Evolutionary conservation across 371 early-diverging fungal species (phyloP).

Genomic region (Mucor velutinosus): DNA sequence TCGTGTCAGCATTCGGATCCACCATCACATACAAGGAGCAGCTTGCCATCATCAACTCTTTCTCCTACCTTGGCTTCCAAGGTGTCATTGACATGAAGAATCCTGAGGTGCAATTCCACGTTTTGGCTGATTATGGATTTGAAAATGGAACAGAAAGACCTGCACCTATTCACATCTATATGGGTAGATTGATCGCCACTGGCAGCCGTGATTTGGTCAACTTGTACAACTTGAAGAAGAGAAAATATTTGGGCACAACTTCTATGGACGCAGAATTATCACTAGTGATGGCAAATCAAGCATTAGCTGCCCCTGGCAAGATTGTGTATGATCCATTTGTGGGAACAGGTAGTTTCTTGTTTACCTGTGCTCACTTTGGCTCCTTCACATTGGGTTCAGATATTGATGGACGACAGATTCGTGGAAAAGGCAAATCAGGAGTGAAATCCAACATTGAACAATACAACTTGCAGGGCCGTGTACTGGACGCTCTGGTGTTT

Average conservation of each 20-base stretch:
- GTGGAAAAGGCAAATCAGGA: conserved; percentile 75
- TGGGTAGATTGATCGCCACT: conserved; percentile 71
- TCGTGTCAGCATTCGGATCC: conserved; percentile 74
- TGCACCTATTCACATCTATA: conserved; percentile 62
- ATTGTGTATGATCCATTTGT: conserved; percentile 97
- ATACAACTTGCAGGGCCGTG: conserved; percentile 72
- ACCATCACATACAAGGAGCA: conserved; percentile 74
- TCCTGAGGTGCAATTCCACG: conserved; percentile 78
- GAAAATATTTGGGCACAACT: conserved; percentile 93
- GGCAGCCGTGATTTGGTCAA: conserved; percentile 78
- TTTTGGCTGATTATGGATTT: conserved; percentile 76
- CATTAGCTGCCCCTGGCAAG: conserved; percentile 74
- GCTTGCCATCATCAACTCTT: conserved; percentile 72
- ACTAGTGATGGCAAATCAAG: conserved; percentile 95
- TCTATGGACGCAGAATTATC: conserved; percentile 98
- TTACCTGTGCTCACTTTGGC: conserved; percentile 94
- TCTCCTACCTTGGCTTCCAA: conserved; percentile 31
- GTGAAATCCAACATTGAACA: conserved; percentile 79
- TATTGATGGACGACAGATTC: conserved; percentile 96
- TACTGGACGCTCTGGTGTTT: conserved; percentile 83
- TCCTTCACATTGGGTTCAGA: conserved; percentile 92
- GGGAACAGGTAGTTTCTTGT: conserved; percentile 92
- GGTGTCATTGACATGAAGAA: conserved; percentile 75
- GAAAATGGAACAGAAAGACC: conserved; percentile 40
- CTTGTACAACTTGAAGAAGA: conserved; percentile 88